phyloP scores from a whole-genome alignment of 495 filamentous ascomycete genomes.

The Neurospora sp. region DNA sequence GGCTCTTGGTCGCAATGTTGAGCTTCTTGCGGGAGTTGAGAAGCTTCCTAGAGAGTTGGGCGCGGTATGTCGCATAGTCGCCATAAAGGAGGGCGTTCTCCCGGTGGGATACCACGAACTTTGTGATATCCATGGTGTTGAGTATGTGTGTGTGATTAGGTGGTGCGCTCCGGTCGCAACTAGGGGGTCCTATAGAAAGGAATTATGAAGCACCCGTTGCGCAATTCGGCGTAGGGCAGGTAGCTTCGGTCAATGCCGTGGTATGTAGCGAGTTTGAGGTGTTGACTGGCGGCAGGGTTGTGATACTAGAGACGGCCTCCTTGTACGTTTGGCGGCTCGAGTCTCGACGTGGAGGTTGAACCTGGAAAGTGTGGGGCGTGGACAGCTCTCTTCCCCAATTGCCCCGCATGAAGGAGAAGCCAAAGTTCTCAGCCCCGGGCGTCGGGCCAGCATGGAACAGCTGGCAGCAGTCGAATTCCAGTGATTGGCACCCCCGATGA shows the following conservation, averaged over 20 bases:
- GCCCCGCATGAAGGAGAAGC: neutral
- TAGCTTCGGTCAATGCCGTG: neutral
- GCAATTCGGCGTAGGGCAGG: neutral
- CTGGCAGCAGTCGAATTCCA: neutral
- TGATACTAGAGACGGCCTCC: neutral
- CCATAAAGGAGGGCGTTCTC: constrained; percentile 78
- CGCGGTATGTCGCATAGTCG: constrained; percentile 78
- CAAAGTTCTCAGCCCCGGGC: neutral
- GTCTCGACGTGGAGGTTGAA: neutral
- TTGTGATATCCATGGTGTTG: constrained; percentile 75
- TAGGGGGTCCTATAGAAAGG: neutral
- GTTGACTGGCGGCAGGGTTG: neutral
- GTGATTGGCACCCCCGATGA: neutral
- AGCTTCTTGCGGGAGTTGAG: constrained; percentile 79
- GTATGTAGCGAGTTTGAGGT: neutral
- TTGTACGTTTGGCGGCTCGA: neutral
- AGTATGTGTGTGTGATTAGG: neutral
- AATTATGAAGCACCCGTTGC: neutral
- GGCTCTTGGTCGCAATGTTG: constrained; percentile 68
- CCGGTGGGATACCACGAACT: constrained; percentile 62
- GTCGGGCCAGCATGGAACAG: neutral
- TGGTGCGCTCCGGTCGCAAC: neutral
- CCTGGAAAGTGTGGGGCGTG: neutral
- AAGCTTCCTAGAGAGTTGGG: constrained; percentile 68
- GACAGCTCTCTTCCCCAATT: neutral